A percentile compares a stretch with the other conserved stretches of the same genome.
These are phyloP conservation scores for Pilasporangium apinafurcum DNA, from an alignment of 352 stramenopile species.

Conservation along the genomic window DNA sequence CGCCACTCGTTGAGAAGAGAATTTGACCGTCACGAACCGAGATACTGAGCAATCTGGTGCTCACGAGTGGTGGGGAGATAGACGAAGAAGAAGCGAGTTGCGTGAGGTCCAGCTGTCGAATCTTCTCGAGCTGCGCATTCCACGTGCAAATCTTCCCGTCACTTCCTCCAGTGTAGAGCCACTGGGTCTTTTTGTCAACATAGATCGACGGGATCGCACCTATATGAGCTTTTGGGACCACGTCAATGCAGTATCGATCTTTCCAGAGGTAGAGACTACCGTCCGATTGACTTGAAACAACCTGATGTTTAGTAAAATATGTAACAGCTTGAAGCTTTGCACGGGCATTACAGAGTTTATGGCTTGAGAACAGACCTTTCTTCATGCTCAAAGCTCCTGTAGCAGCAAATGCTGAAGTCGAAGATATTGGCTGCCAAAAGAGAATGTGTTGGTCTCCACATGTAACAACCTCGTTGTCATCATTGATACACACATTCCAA, in stretches of 20 bases:
- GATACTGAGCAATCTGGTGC: slow-evolving; percentile 43
- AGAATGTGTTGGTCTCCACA: slow-evolving; percentile 63
- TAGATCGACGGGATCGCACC: slow-evolving; percentile 36
- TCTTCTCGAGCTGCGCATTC: slow-evolving; percentile 48
- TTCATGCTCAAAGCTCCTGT: slow-evolving; percentile 36
- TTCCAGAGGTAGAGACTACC: slow-evolving; percentile 78
- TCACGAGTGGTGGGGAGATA: slow-evolving; percentile 13
- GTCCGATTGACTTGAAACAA: slow-evolving; percentile 60
- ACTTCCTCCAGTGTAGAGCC: slow-evolving; percentile 53
- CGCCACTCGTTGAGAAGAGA: slow-evolving; percentile 75
- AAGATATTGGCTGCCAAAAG: slow-evolving; percentile 47
- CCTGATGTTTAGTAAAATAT: slow-evolving; percentile 33
- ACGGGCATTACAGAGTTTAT: slow-evolving; percentile 31
- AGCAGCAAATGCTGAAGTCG: not conserved
- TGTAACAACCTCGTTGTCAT: slow-evolving; percentile 46
- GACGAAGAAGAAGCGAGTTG: slow-evolving; percentile 15
- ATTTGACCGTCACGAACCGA: slow-evolving; percentile 56
- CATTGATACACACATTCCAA: slow-evolving; percentile 47
- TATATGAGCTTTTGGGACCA: slow-evolving; percentile 34
- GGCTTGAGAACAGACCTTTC: slow-evolving; percentile 44
- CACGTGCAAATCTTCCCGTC: slow-evolving; percentile 57
- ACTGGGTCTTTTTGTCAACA: slow-evolving; percentile 36
- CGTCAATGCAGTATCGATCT: slow-evolving; percentile 46
- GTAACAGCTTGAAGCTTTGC: slow-evolving; percentile 28
- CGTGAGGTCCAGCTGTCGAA: slow-evolving; percentile 26